Evolutionary conservation across 1,139 yeast species (phyloP).

Genomic region (Scheffersomyces titani): DNA sequence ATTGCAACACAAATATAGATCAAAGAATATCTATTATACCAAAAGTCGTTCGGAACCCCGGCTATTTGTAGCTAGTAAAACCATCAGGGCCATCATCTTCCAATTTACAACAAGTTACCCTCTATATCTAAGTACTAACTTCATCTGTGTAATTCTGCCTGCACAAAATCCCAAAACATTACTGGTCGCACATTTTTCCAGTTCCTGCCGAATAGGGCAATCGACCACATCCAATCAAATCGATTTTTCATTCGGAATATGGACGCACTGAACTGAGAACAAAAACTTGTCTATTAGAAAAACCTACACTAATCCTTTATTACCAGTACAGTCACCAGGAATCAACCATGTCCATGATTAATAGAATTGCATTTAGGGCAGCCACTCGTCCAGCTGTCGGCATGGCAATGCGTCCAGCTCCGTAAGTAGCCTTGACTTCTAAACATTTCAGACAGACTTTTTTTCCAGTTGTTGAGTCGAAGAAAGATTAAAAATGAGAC

Average conservation of each 20-base stretch:
- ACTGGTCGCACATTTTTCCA: neutral
- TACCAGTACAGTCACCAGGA: neutral
- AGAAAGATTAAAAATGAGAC: neutral
- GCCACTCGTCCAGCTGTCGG: conserved; percentile 42
- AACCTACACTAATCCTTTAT: neutral
- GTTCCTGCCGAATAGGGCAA: conserved; percentile 32
- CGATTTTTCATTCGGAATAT: conserved; percentile 20
- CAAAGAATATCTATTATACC: neutral
- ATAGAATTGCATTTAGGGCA: conserved; percentile 46
- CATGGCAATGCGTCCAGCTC: conserved; percentile 46
- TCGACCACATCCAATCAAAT: conserved; percentile 42
- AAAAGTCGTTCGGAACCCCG: neutral
- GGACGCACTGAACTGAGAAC: conserved; percentile 6
- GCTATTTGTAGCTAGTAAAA: no score
- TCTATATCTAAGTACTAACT: neutral
- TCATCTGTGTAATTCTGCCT: neutral
- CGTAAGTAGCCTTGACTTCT: conserved; percentile 31
- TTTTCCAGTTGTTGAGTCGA: neutral
- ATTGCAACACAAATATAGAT: neutral
- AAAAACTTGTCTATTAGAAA: conserved; percentile 4
- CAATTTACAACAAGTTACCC: no score
- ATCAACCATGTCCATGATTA: conserved; percentile 42
- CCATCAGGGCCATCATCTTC: no score
- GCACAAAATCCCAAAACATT: neutral
- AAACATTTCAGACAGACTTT: neutral